phyloP scores from a whole-genome alignment of 2,329 filamentous ascomycete genomes.

The Talaromyces sp. region DNA sequence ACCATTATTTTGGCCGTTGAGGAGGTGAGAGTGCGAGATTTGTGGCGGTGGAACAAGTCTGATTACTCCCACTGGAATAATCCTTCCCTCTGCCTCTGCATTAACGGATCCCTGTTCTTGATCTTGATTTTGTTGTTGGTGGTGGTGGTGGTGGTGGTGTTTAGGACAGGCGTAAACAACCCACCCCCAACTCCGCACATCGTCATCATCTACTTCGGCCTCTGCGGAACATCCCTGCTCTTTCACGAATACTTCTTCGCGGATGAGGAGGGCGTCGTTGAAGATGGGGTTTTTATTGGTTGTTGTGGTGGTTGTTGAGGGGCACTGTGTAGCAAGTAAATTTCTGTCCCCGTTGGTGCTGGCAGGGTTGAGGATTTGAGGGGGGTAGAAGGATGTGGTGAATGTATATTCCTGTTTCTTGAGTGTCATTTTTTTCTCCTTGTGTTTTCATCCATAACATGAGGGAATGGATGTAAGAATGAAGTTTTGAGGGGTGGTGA shows the following conservation, averaged over 20 bases:
- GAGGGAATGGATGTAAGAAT: too few relatives aligned
- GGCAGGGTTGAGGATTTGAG: neutral
- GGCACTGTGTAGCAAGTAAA: slow-evolving; percentile 24
- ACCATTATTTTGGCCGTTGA: neutral
- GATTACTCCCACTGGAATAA: slow-evolving; percentile 67
- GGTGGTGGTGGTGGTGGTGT: too few relatives aligned
- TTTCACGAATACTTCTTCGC: slow-evolving; percentile 53
- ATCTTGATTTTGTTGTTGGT: slow-evolving; percentile 30
- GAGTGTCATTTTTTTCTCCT: neutral
- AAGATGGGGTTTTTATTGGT: slow-evolving; percentile 48
- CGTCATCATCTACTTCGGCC: slow-evolving; percentile 76
- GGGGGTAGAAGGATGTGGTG: slow-evolving; percentile 5
- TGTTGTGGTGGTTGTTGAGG: slow-evolving; percentile 19
- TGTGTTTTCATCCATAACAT: too few relatives aligned
- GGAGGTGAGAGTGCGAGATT: slow-evolving; percentile 46
- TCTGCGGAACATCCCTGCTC: slow-evolving; percentile 56
- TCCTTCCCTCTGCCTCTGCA: slow-evolving; percentile 19
- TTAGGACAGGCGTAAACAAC: slow-evolving; percentile 59
- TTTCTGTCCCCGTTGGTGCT: neutral
- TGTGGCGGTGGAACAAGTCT: slow-evolving; percentile 80
- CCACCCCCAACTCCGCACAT: slow-evolving; percentile 77
- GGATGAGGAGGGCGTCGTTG: slow-evolving; percentile 55
- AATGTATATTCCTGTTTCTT: neutral
- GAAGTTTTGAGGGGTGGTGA: too few relatives aligned
- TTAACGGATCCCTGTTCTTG: slow-evolving; percentile 27